Percentiles rank a stretch among this genome's conserved stretches.
phyloP scores from a whole-genome alignment of 805 yeast species.

The Wickerhamomyces mucosus region DNA sequence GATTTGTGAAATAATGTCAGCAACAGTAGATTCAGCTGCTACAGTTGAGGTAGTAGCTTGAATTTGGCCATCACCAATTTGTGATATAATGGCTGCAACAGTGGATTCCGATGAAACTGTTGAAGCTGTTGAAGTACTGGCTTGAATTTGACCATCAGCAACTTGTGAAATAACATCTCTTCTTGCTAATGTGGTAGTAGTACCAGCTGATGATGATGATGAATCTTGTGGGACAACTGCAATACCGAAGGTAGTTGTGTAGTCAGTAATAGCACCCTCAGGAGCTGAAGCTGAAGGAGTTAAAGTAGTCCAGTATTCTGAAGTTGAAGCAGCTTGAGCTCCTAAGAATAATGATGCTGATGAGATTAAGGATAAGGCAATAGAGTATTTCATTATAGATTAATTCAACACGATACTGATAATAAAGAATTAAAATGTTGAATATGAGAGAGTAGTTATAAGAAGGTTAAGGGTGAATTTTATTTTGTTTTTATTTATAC shows the following conservation, averaged over 20 bases:
- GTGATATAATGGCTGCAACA: constrained; percentile 18
- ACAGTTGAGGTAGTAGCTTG: constrained; percentile 16
- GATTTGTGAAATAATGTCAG: constrained; percentile 17
- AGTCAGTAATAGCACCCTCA: constrained; percentile 27
- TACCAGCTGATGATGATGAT: too few relatives aligned
- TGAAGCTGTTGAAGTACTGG: constrained; percentile 19
- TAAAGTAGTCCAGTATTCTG: constrained; percentile 35
- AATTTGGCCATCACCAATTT: constrained; percentile 16
- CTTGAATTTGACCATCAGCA: constrained; percentile 50
- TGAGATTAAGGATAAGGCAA: neutral
- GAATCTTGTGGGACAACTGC: constrained; percentile 32
- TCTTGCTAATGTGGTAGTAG: constrained; percentile 18
- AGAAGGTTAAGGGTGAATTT: too few relatives aligned
- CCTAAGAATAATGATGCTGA: neutral
- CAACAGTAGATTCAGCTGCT: too few relatives aligned
- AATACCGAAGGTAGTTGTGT: constrained; percentile 31
- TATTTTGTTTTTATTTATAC: too few relatives aligned
- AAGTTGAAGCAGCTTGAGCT: neutral
- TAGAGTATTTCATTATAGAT: too few relatives aligned
- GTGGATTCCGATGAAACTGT: constrained; percentile 25
- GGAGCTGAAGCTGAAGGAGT: constrained; percentile 30
- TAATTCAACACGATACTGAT: too few relatives aligned
- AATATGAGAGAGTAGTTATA: too few relatives aligned
- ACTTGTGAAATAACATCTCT: constrained; percentile 35
- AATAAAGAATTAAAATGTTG: too few relatives aligned